Evolutionary conservation across 2,329 filamentous ascomycete genomes (phyloP), one percentile per base, ranked within the genome.

Genomic region (Ascocoryne sarcoides): DNA sequence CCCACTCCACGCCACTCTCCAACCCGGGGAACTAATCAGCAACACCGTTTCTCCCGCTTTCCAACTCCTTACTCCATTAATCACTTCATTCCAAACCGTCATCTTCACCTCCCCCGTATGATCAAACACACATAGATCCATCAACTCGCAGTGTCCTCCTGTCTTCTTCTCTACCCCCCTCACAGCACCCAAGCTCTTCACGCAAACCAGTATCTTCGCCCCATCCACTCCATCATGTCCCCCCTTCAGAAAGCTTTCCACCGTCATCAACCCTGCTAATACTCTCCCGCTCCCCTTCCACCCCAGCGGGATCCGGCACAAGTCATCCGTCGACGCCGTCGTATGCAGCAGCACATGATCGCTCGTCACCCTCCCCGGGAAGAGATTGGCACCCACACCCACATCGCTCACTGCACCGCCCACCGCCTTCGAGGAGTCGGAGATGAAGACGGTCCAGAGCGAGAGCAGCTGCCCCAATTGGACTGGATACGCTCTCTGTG

Each of bases 91-190:
- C 68, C 74, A 79, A 4, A 79, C 59, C 12, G 67, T 73, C n/a
- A 79, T 58, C 2, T 63, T 60, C 4, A 67, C 68, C 44, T 68
- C 66, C 1, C 65, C 66, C 1, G 74, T 78, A 49, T 79, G 67
- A 53, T 81, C 76, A 49, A 76, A 75, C 8, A 79, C 58, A 4
- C 63, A 60, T 3, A 79, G 57, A 33, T 71, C 70, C 18, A 70
- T 52, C 10, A 73, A 60, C 20, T 71, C 63, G 1, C 63, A 60
- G n/a, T 7, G 63, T 18, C 23, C 18, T 16, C 18, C 23, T 4
- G 17, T 28, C 32, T 70, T 73, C 42, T 65, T 69, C 3, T 64
- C 64, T 20, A 76, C 64, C 60, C 50, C 67, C 56, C 70, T 74
- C 37, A 63, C 66, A 4, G 65, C 63, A 0, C 74, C 72, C 39